These are phyloP conservation scores for Botrytis paeoniae DNA, from an alignment of 2,329 filamentous ascomycete species.

Conservation along the genomic window DNA sequence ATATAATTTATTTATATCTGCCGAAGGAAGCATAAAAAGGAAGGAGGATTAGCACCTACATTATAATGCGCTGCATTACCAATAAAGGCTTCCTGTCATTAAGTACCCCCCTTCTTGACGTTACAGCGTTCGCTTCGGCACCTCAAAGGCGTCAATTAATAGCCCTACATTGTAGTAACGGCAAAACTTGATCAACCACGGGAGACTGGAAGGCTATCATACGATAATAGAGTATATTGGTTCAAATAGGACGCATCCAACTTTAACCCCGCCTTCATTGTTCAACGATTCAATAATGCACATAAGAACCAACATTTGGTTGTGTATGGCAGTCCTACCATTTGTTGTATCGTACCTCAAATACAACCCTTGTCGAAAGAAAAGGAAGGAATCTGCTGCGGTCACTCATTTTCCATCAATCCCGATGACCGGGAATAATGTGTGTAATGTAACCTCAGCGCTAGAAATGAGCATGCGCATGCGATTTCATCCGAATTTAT, in stretches of 20 bases:
- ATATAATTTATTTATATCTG: background rate
- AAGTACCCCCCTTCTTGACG: background rate
- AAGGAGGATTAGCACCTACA: background rate
- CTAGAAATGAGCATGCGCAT: background rate
- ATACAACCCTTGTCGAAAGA: background rate
- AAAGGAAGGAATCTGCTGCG: background rate
- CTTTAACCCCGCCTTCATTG: background rate
- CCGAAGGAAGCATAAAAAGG: background rate
- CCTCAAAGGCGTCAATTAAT: background rate
- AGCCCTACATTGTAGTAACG: background rate
- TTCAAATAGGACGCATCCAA: background rate
- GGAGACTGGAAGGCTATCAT: background rate
- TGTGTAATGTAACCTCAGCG: conserved; percentile 1
- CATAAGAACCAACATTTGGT: background rate
- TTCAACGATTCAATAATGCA: background rate
- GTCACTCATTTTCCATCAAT: background rate
- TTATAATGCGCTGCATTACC: background rate
- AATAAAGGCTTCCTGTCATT: background rate
- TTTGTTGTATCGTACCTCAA: background rate
- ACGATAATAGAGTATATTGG: background rate
- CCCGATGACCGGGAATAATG: background rate
- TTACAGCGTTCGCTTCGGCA: conserved; percentile 10
- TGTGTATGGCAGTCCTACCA: background rate
- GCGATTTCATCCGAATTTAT: background rate
- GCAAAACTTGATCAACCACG: background rate